Evolutionary conservation across 176 grass and related monocot species (phyloP), one percentile per base, ranked within the genome.

Genomic region (Carex scoparia): DNA sequence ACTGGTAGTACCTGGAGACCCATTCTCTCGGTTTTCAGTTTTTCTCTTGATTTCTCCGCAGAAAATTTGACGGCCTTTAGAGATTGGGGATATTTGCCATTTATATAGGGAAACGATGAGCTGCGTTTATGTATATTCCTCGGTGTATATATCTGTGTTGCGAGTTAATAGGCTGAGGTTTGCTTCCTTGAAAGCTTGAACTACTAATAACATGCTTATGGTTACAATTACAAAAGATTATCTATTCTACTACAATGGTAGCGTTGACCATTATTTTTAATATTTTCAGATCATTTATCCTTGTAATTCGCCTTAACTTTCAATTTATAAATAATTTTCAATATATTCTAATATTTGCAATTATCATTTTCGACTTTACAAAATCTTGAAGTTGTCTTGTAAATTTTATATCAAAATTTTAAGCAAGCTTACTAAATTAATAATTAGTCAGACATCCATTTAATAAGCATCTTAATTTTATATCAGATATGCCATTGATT

Each of bases 1-100:
- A 19, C 15, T 10, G 35, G 46, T 55, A 83, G 61, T 83, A 83
- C 81, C 81, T 83, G 61, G 61, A 83, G 81, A 83, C 61, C 42
- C 81, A 83, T 83, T 83, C 40, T 31, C 62, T 65, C 63, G 81
- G 37, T 53, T 83, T 83, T 68, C 19, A 55, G 16, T 83, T 83
- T 83, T 5, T 27, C 69, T 55, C 72, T 79, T 37, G 74, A 35
- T 79, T 79, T 57, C 12, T 79, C 27, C 74, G 57, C 53, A 16
- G 74, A 27, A 79, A 79, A 58, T 65, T 82, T 63, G 58, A 44
- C 12, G 16, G 33, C 61, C 58, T 63, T 13, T 0, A 28, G 79
- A 64, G 35, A 81, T 59, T 46, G 58, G 79, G 79, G 35, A 81
- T 65, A 18, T 13, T 81, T 65, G 59, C 60, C 23, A 28, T 64